phyloP scores from a whole-genome alignment of 2,329 filamentous ascomycete genomes.

The Myriangium duriaei region DNA sequence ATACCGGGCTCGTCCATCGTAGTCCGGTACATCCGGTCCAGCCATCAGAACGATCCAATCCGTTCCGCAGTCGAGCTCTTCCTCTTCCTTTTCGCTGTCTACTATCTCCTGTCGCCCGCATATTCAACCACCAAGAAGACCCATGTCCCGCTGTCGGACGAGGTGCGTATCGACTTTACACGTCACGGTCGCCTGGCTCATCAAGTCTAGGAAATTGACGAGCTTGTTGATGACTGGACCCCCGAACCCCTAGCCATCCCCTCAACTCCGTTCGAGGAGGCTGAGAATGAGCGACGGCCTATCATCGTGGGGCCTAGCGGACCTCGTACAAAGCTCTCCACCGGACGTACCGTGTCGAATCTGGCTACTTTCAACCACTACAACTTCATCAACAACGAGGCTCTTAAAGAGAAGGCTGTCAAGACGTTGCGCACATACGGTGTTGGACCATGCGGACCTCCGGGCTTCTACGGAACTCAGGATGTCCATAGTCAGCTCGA shows the following conservation, averaged over 20 bases:
- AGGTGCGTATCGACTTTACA: constrained; percentile 34
- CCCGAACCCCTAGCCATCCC: constrained; percentile 79
- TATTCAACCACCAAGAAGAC: constrained; percentile 87
- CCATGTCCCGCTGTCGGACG: constrained; percentile 77
- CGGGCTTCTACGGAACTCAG: constrained; percentile 95
- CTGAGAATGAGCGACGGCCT: constrained; percentile 72
- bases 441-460: constrained; percentile 90
- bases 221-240: constrained; percentile 90
- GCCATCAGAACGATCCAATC: constrained; percentile 93
- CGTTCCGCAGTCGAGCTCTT: constrained; percentile 88
- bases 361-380: constrained; percentile 95
- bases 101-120: constrained; percentile 80
- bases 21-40: constrained; percentile 88
- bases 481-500: constrained; percentile 98
- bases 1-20: constrained; percentile 90
- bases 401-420: constrained; percentile 88
- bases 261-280: constrained; percentile 61
- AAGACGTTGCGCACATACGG: constrained; percentile 89
- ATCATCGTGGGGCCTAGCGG: constrained; percentile 87
- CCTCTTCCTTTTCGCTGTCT: constrained; percentile 86
- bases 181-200: background rate
- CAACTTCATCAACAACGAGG: constrained; percentile 88
- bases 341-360: constrained; percentile 82
- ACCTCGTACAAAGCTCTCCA: constrained; percentile 77
- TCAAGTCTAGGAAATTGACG: constrained; percentile 68